These are phyloP conservation scores for Hemisphaericaspora xylanilytica DNA, from an alignment of 1,139 yeast species.

Conservation along the genomic window DNA sequence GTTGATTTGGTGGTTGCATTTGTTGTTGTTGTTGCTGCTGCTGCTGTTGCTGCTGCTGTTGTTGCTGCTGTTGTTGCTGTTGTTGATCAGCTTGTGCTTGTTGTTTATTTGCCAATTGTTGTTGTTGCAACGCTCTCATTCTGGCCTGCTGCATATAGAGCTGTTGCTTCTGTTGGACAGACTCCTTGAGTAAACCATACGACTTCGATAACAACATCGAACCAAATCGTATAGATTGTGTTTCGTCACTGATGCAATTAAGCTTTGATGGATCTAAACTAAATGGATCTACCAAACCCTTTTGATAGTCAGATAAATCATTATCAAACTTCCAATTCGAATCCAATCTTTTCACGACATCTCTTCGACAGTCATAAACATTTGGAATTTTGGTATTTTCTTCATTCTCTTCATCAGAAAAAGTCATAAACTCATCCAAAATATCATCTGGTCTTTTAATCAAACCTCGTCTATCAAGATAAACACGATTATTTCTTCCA, in stretches of 20 bases:
- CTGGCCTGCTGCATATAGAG: conserved; percentile 44
- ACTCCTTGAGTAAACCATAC: conserved; percentile 62
- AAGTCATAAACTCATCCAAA: conserved; percentile 36
- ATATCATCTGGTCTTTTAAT: conserved; percentile 30
- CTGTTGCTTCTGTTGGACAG: conserved; percentile 48
- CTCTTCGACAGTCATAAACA: conserved; percentile 61
- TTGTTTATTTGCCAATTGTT: conserved; percentile 27
- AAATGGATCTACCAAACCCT: conserved; percentile 52
- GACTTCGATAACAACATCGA: conserved; percentile 87
- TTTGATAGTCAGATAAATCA: conserved; percentile 51
- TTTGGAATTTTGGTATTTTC: conserved; percentile 20
- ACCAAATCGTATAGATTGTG: conserved; percentile 88
- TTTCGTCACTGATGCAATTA: conserved; percentile 80
- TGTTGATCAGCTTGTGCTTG: conserved; percentile 25
- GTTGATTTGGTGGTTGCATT: neutral
- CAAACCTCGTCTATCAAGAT: conserved; percentile 67
- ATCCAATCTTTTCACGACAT: conserved; percentile 51
- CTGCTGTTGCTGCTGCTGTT: neutral
- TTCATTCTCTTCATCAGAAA: conserved; percentile 25
- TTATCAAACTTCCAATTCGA: conserved; percentile 78
- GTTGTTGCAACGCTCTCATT: conserved; percentile 45
- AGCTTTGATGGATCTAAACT: conserved; percentile 66
- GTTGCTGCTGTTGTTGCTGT: conserved; percentile 30
- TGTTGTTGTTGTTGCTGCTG: too few species aligned
- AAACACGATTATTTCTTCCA: conserved; percentile 69